These are phyloP conservation scores for Xylariaceae sp. DNA, from an alignment of 2,329 filamentous ascomycete genomes.

Conservation along the genomic window DNA sequence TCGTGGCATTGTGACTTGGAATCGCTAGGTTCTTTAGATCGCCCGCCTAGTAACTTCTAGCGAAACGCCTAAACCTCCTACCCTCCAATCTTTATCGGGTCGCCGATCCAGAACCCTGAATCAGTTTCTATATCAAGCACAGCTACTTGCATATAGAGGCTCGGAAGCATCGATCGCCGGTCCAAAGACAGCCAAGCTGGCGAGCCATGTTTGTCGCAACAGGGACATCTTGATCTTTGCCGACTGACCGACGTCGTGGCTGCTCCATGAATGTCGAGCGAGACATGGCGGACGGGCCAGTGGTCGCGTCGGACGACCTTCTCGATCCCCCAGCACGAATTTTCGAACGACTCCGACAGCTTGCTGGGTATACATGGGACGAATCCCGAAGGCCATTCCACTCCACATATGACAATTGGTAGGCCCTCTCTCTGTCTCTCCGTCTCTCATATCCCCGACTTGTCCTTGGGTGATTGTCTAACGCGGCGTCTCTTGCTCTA, in stretches of 20 bases:
- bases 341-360: conserved; percentile 71
- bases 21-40: background rate
- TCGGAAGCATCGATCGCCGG: background rate
- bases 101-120: background rate
- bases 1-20: background rate
- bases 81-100: background rate
- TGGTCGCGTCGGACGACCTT: conserved; percentile 54
- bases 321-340: conserved; percentile 68
- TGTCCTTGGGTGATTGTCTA: conserved; percentile 19
- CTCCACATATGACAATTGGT: conserved; percentile 88
- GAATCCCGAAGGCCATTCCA: conserved; percentile 61
- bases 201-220: conserved; percentile 27
- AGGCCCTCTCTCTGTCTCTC: conserved; percentile 27
- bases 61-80: background rate
- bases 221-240: conserved; percentile 13
- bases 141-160: background rate
- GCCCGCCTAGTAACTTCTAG: background rate
- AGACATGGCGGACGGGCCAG: conserved; percentile 53
- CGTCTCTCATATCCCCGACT: conserved; percentile 14
- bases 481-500: conserved; percentile 36
- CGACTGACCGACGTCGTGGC: conserved; percentile 15
- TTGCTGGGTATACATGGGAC: conserved; percentile 78
- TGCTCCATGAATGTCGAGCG: conserved; percentile 27
- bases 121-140: background rate
- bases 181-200: conserved; percentile 6